Base-by-base conservation (phyloP, 1,284 basidiomycete genomes). In the Tetrapyrgos nigripes region DNA sequence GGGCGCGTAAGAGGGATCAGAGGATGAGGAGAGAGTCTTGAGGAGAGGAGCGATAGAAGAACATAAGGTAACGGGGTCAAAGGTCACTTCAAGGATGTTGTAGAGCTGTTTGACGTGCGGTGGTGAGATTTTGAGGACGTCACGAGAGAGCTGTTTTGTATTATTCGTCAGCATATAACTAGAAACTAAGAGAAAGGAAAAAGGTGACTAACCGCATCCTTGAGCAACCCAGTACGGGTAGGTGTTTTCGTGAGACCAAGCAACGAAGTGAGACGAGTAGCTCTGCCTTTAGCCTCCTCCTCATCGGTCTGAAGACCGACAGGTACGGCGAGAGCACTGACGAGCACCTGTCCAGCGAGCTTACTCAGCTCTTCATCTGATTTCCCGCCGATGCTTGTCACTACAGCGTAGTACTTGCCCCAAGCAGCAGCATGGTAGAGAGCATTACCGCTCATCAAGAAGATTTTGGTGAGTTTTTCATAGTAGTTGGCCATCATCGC, bases 401-500 rank as follows among this genome's bases (percentile, higher is more conserved):
- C 82, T 51, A 92, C 73, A 28, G 83, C 77, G 62, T 92, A 90
- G 76, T 96, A 98, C 58, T 92, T 84, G 58, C 92, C 89, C 94
- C 96, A 98, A 0, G 97, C 95, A 21, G 97, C 96, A 57, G 97
- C 97, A 73, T 99, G 97, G 80, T 97, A 99, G 40, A 99, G 83
- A 14, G 93, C 89, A 73, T 96, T 97, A 4, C 93, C 93, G 65
- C 94, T 96, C 77, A 94, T 94, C 66, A 94, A 81, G 77, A 99
- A 99, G 69, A 99, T 98, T 69, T 92, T 91, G 47, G 96, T 94
- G 63, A 98, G 88, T 79, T 98, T 98, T 76, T 98, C 96, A 79
- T 98, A 99, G 79, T 98, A 99, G 74, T 95, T 96, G 62, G 96
- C 96, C 97, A 99, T 98, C 94, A 98, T 98, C 6, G 90, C 84